These are phyloP conservation scores for Cucumis cinereus DNA, from an alignment of 306 rosid species.

Conservation along the genomic window DNA sequence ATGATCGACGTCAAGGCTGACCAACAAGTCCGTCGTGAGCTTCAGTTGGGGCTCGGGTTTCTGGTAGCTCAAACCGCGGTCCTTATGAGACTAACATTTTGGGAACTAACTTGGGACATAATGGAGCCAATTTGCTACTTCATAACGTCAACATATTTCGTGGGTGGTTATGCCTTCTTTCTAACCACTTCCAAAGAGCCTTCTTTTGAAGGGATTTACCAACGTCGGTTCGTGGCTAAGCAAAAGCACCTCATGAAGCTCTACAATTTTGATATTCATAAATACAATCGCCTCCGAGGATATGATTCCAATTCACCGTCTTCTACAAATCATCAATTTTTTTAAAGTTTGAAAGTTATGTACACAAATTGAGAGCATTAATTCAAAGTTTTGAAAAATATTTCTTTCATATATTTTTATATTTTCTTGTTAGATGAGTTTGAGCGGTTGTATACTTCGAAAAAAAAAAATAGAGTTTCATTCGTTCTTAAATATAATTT, in stretches of 20 bases:
- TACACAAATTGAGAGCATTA: no score
- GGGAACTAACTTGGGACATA: slow-evolving; percentile 64
- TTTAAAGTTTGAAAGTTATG: no score
- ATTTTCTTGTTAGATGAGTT: no score
- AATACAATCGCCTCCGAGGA: slow-evolving; percentile 16
- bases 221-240: slow-evolving; percentile 31
- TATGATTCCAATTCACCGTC: not conserved
- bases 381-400: no score
- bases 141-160: slow-evolving; percentile 39
- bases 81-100: slow-evolving; percentile 58
- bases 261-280: slow-evolving; percentile 36
- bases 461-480: not conserved
- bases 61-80: slow-evolving; percentile 31
- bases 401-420: no score
- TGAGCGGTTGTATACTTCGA: no score
- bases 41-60: slow-evolving; percentile 39
- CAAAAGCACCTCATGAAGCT: slow-evolving; percentile 42
- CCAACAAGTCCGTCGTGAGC: slow-evolving; percentile 32
- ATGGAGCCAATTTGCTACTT: slow-evolving; percentile 68
- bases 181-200: slow-evolving; percentile 46
- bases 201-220: slow-evolving; percentile 36
- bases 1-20: slow-evolving; percentile 26
- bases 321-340: not conserved
- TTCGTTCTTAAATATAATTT: not conserved
- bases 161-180: slow-evolving; percentile 43